Evolutionary conservation across 768 basidiomycete species (phyloP).

Genomic region (Lactarius hengduanensis): DNA sequence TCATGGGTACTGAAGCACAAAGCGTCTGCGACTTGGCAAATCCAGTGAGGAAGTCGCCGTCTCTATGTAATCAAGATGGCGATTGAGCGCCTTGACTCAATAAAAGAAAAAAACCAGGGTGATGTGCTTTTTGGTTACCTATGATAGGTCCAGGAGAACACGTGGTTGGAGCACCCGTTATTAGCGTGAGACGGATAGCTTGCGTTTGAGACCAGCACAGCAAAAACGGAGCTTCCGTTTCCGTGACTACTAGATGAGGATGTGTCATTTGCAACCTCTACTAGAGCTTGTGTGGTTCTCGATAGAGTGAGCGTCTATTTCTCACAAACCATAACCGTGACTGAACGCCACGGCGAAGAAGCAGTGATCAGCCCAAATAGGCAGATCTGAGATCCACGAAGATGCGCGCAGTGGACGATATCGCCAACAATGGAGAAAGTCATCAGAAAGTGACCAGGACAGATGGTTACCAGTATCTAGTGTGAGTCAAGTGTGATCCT

Average conservation of each 20-base stretch:
- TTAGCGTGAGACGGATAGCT: conserved; percentile 2
- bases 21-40: not conserved
- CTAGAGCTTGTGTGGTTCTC: not conserved
- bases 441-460: not conserved
- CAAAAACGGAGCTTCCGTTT: not conserved
- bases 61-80: not conserved
- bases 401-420: not conserved
- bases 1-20: not conserved
- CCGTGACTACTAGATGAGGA: conserved; percentile 1
- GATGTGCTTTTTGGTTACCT: conserved; percentile 3
- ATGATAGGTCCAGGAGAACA: not conserved
- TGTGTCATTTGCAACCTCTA: not conserved
- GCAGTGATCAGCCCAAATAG: not conserved
- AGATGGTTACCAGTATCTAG: conserved; percentile 12
- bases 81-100: not conserved
- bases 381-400: not conserved
- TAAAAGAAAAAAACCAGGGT: not conserved
- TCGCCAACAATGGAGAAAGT: not conserved
- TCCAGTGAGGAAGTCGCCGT: not conserved
- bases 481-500: not conserved
- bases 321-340: not conserved
- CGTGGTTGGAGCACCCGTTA: not conserved
- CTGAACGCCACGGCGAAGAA: not conserved
- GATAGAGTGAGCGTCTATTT: not conserved
- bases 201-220: not conserved